Base-by-base conservation (phyloP, 2,329 filamentous ascomycete species). In the Neonectria punicea region DNA sequence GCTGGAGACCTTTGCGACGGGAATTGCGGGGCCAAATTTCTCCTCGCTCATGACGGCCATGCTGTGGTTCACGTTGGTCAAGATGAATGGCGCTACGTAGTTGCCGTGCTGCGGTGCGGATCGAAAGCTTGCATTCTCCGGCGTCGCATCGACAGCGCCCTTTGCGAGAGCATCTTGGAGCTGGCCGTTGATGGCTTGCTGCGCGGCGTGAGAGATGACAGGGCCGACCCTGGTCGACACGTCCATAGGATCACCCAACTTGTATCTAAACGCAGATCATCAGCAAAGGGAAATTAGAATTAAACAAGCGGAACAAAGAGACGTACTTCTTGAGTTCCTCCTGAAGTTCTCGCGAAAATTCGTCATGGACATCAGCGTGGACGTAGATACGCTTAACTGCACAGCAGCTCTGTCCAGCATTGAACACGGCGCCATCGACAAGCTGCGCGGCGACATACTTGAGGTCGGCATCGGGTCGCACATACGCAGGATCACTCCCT, bases 321-420 rank as follows among this genome's bases (percentile, higher is more conserved):
- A 22, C 3, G 3, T 22, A 65, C 62, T 25, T 87, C 75, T 85
- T 85, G 67, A 98, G 85, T 9, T 97, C 93, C 58, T 90, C 89
- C 78, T 95, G 92, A 11, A 93, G 85, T 10, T 91, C 92, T 53
- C 87, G 84, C 55, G 97, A 84, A 75, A 98, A 97, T 9, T 87
- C 82, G 74, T 97, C 93, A 77, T 97, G 89, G 56, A 98, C 88
- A 70, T 87, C 89, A 74, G 92, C 90, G 74, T 95, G 90, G 6
- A 98, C 94, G 74, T 98, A 98, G 22, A 98, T 89, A 34, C 94
- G 86, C 81, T 98, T 94, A 58, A 98, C 85, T 20, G 93, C 92
- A 80, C 94, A 98, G 84, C 94, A 98, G 77, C 93, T 97, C 83
- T 98, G 94, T 9, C 94, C 94, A 53, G 94, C 97, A 82, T 98